Evolutionary conservation across 1,284 basidiomycete genomes (phyloP).

Genomic region (Cutaneotrichosporon daszewskae): DNA sequence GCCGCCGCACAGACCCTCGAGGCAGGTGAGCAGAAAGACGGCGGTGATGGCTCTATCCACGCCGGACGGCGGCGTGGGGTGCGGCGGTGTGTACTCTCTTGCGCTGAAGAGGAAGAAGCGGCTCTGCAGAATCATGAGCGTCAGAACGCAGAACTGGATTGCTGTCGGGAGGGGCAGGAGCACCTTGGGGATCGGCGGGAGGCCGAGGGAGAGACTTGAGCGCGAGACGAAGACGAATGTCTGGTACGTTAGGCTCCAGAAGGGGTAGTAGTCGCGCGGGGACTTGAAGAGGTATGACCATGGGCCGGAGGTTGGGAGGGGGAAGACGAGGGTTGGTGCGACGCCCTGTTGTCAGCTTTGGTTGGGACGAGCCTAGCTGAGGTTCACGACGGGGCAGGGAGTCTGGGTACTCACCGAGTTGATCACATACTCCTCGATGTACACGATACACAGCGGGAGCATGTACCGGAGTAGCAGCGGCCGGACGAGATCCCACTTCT

Average conservation of each 20-base stretch:
- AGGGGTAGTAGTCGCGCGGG: conserved; percentile 88
- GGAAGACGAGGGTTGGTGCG: conserved; percentile 84
- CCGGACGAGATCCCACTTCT: conserved; percentile 69
- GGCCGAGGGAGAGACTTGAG: conserved; percentile 78
- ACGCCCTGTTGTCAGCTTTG: conserved; percentile 71
- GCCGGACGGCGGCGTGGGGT: conserved; percentile 10
- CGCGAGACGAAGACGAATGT: conserved; percentile 92
- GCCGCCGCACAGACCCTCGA: conserved; percentile 84
- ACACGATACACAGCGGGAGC: conserved; percentile 47
- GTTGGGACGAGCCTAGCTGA: no score
- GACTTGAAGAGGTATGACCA: conserved; percentile 74
- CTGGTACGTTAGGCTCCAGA: conserved; percentile 68
- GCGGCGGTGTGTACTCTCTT: conserved; percentile 28
- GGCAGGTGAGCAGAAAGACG: conserved; percentile 69
- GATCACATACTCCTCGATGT: conserved; percentile 84
- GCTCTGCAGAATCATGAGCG: conserved; percentile 54
- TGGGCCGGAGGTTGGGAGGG: conserved; percentile 63
- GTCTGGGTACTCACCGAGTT: conserved; percentile 61
- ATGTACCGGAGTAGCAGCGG: conserved; percentile 69
- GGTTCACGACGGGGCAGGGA: no score
- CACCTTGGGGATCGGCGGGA: conserved; percentile 70
- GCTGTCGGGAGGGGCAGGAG: conserved; percentile 56
- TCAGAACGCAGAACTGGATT: conserved; percentile 56
- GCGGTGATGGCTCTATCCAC: conserved; percentile 56
- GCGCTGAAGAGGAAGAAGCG: conserved; percentile 39